These are phyloP conservation scores for Xylaria sp. DNA, from an alignment of 2,329 filamentous ascomycete genomes.

Conservation along the genomic window DNA sequence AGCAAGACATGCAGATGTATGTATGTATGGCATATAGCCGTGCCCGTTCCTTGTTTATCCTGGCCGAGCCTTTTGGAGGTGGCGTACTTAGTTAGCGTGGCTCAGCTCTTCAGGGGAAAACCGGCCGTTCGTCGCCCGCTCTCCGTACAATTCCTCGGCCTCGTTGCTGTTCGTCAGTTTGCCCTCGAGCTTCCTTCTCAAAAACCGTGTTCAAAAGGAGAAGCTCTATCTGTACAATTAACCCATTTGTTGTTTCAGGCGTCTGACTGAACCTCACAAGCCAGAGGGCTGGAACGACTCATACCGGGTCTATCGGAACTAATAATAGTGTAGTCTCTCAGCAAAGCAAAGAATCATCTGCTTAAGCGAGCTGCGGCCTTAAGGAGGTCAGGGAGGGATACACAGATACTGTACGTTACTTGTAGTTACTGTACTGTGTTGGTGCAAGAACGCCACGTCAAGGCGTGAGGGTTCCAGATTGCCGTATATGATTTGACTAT, in stretches of 20 bases:
- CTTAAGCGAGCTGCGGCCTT: constrained; percentile 20
- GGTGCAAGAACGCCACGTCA: constrained; percentile 9
- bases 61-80: constrained; percentile 4
- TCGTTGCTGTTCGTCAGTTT: background rate
- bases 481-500: constrained; percentile 13
- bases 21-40: background rate
- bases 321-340: constrained; percentile 3
- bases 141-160: background rate
- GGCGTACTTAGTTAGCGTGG: constrained; percentile 5
- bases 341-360: constrained; percentile 16
- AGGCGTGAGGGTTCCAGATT: background rate
- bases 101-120: constrained; percentile 11
- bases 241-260: constrained; percentile 9
- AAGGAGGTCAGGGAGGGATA: constrained; percentile 13
- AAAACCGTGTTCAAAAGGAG: background rate
- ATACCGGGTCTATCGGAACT: constrained; percentile 15
- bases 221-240: background rate
- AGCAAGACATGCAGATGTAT: background rate
- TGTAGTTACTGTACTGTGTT: constrained; percentile 10
- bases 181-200: background rate
- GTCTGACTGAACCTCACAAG: background rate
- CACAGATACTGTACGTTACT: background rate
- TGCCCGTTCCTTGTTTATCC: constrained; percentile 18
- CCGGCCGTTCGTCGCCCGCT: background rate
- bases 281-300: constrained; percentile 1